Evolutionary conservation across 768 basidiomycete species (phyloP).

Genomic region (Obba rivulosa): DNA sequence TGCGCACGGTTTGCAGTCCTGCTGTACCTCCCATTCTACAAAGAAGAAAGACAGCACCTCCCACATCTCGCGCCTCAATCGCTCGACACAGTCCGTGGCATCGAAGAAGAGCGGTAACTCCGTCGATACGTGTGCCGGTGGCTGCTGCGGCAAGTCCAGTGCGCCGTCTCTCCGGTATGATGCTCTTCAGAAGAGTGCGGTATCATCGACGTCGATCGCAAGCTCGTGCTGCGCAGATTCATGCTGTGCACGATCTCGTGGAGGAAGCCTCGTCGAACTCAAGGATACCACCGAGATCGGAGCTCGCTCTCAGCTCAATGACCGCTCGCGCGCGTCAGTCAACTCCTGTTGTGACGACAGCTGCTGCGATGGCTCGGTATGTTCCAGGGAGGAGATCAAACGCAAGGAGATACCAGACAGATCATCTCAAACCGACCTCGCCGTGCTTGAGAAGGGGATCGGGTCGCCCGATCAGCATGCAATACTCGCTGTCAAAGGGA

Average conservation of each 20-base stretch:
- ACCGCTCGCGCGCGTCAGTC: slow-evolving; percentile 6
- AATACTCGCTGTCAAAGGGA: slow-evolving; percentile 22
- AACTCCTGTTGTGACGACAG: slow-evolving; percentile 11
- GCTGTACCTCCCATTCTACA: slow-evolving; percentile 12
- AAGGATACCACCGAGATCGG: too few relatives aligned
- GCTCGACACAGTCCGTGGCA: neutral
- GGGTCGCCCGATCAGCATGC: slow-evolving; percentile 8
- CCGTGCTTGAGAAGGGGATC: slow-evolving; percentile 7
- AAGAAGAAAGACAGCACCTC: neutral
- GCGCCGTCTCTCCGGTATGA: neutral
- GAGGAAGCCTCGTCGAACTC: neutral
- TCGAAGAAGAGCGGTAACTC: neutral
- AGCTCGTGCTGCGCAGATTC: slow-evolving; percentile 11
- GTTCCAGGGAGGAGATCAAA: neutral
- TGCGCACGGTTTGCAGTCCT: slow-evolving; percentile 21
- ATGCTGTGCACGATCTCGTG: slow-evolving; percentile 7
- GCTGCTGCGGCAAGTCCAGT: neutral
- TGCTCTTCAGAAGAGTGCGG: neutral
- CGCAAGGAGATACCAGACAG: neutral
- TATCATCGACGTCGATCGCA: neutral
- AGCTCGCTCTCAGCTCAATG: too few relatives aligned
- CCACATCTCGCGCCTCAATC: neutral
- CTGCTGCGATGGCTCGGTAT: slow-evolving; percentile 7
- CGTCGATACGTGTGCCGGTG: neutral
- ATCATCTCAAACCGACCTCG: neutral